A percentile compares a stretch with the other conserved stretches of the same genome.
Conservation (phyloP, 2,329 filamentous ascomycete species). For the Talaromyces funiculosus region DNA sequence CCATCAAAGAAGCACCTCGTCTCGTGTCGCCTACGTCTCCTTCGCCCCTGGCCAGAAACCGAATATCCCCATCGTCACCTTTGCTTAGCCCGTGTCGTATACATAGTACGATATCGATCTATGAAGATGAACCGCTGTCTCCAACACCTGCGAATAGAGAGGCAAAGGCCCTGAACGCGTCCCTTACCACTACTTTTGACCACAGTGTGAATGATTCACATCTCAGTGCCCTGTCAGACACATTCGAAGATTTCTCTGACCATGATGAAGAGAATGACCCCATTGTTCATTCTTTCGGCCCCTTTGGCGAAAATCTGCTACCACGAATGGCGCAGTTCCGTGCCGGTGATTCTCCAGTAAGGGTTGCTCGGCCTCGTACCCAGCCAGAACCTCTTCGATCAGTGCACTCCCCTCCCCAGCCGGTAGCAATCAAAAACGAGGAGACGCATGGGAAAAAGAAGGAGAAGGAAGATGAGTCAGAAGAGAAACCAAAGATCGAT, state of each 20-base stretch:
- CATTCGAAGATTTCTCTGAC: constrained; percentile 62
- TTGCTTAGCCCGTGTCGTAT: constrained; percentile 40
- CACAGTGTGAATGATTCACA: constrained; percentile 18
- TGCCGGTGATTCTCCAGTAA: constrained; percentile 58
- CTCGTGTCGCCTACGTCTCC: constrained; percentile 75
- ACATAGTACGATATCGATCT: constrained; percentile 53
- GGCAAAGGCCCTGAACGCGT: constrained; percentile 18
- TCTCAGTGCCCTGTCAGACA: constrained; percentile 30
- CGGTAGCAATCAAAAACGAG: constrained; percentile 16
- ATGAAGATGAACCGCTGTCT: constrained; percentile 60
- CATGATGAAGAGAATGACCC: constrained; percentile 93
- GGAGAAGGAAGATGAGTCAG: constrained; percentile 23
- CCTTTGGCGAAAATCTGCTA: constrained; percentile 81
- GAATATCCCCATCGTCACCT: constrained; percentile 39
- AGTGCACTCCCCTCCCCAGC: constrained; percentile 26
- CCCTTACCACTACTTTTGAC: constrained; percentile 30
- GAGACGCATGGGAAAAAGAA: constrained; percentile 18
- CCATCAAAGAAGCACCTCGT: constrained; percentile 54
- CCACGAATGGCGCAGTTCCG: constrained; percentile 73
- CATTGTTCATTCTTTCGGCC: constrained; percentile 84
- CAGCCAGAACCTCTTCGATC: constrained; percentile 32
- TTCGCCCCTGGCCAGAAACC: constrained; percentile 49
- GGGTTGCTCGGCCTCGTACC: constrained; percentile 28
- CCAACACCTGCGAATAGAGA: constrained; percentile 41
- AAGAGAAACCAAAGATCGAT: constrained; percentile 10